Evolutionary conservation across 768 basidiomycete species (phyloP).

Genomic region (Sistotremastrum niveocremeum): DNA sequence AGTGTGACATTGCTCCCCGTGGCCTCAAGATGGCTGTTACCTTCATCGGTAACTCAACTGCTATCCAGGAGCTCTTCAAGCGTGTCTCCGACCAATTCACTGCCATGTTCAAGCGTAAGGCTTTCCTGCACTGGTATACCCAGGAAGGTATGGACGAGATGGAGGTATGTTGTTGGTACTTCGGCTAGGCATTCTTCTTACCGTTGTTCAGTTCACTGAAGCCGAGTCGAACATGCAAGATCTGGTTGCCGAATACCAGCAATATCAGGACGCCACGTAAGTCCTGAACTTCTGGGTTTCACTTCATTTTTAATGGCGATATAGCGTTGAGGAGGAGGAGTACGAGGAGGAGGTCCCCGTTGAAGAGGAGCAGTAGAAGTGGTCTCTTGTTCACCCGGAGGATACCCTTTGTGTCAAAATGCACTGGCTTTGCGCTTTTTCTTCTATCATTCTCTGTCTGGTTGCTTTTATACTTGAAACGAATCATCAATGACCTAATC

Average conservation of each 20-base stretch:
- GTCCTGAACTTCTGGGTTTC: constrained; percentile 19
- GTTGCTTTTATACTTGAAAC: no score
- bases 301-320: not conserved
- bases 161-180: constrained; percentile 38
- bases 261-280: constrained; percentile 89
- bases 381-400: no score
- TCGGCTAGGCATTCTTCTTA: constrained; percentile 1
- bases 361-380: constrained; percentile 40
- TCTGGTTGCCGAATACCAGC: constrained; percentile 94
- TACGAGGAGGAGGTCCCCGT: constrained; percentile 66
- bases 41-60: constrained; percentile 94
- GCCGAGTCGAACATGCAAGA: constrained; percentile 99
- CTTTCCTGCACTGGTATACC: constrained; percentile 98
- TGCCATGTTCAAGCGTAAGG: constrained; percentile 98
- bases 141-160: constrained; percentile 99
- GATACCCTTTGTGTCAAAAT: no score
- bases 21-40: constrained; percentile 96
- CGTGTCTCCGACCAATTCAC: constrained; percentile 98
- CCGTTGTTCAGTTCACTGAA: constrained; percentile 65
- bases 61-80: constrained; percentile 97
- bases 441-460: no score
- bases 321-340: constrained; percentile 76
- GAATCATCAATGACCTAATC: no score
- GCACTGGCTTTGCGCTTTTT: no score
- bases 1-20: constrained; percentile 95